Conservation (phyloP, 2,329 filamentous ascomycete species). For the Aspergillus spinulosporus region DNA sequence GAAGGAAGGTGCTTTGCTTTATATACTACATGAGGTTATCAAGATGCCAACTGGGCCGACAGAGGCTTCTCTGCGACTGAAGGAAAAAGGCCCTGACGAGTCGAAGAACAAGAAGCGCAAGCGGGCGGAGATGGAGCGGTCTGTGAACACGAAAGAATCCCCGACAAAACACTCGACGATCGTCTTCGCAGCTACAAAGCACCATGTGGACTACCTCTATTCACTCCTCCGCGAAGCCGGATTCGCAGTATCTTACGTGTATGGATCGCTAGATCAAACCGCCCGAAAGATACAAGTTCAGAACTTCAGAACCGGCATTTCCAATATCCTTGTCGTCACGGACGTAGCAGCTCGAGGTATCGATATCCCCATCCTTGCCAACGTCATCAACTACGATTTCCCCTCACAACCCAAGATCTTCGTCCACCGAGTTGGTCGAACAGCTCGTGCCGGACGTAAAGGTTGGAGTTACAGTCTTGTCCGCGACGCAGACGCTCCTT, state of each 20-base stretch:
- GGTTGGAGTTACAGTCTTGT: slow-evolving; percentile 97
- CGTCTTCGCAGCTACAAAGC: slow-evolving; percentile 90
- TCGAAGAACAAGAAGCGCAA: slow-evolving; percentile 51
- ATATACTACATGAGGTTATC: slow-evolving; percentile 88
- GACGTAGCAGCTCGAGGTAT: slow-evolving; percentile 97
- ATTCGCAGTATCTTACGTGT: slow-evolving; percentile 90
- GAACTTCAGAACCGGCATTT: slow-evolving; percentile 78
- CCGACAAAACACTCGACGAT: slow-evolving; percentile 92
- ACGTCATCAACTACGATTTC: slow-evolving; percentile 99
- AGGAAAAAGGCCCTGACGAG: slow-evolving; percentile 50
- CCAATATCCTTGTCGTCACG: slow-evolving; percentile 91
- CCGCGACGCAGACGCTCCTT: slow-evolving; percentile 82
- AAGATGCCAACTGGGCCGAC: slow-evolving; percentile 76
- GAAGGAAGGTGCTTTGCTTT: slow-evolving; percentile 87
- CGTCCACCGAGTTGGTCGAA: slow-evolving; percentile 92
- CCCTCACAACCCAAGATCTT: slow-evolving; percentile 96
- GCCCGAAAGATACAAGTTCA: slow-evolving; percentile 90
- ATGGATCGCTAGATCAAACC: slow-evolving; percentile 90
- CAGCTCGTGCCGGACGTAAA: slow-evolving; percentile 85
- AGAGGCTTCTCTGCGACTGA: slow-evolving; percentile 49
- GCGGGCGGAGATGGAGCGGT: slow-evolving; percentile 50
- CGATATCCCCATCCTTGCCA: slow-evolving; percentile 92
- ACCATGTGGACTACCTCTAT: slow-evolving; percentile 92
- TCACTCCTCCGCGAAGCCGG: slow-evolving; percentile 78
- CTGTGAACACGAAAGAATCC: slow-evolving; percentile 61